A percentile compares a stretch with the other conserved stretches of the same genome.
These are phyloP conservation scores for Solanum ossicruentum DNA, from an alignment of 257 asterid genomes.

Conservation along the genomic window DNA sequence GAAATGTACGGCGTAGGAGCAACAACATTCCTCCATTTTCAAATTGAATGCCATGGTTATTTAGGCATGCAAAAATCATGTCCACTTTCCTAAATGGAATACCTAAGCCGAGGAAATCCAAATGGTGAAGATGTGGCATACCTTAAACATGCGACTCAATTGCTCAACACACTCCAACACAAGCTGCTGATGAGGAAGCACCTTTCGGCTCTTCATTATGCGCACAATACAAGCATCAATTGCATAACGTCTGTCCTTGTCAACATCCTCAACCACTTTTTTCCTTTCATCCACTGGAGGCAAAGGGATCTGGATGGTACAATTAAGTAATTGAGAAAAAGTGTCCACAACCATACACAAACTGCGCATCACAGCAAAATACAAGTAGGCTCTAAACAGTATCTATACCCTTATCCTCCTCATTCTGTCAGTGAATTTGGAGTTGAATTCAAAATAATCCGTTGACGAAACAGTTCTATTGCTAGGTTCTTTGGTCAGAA, in stretches of 20 bases:
- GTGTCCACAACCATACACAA: neutral
- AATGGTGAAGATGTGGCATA: neutral
- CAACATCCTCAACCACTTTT: conserved; percentile 43
- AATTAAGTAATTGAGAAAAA: neutral
- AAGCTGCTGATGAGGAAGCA: conserved; percentile 32
- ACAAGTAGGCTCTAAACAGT: neutral
- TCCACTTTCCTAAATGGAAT: neutral
- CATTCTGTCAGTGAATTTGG: conserved; percentile 44
- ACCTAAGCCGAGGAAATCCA: neutral
- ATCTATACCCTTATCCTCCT: conserved; percentile 37
- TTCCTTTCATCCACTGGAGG: conserved; percentile 47
- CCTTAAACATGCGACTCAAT: conserved; percentile 40
- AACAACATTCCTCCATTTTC: neutral
- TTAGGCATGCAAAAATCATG: neutral
- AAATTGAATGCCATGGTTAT: neutral
- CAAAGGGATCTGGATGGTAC: conserved; percentile 30
- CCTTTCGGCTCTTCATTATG: conserved; percentile 53
- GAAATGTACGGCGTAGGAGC: neutral
- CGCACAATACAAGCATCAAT: conserved; percentile 50
- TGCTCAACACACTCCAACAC: conserved; percentile 44
- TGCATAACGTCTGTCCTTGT: conserved; percentile 31
- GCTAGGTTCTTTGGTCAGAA: conserved; percentile 33
- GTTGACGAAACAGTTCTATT: conserved; percentile 17
- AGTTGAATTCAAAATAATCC: conserved; percentile 36
- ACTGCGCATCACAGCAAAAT: neutral